Base-by-base conservation (phyloP, 176 grass and related monocot species). In the Aechmea fasciata region DNA sequence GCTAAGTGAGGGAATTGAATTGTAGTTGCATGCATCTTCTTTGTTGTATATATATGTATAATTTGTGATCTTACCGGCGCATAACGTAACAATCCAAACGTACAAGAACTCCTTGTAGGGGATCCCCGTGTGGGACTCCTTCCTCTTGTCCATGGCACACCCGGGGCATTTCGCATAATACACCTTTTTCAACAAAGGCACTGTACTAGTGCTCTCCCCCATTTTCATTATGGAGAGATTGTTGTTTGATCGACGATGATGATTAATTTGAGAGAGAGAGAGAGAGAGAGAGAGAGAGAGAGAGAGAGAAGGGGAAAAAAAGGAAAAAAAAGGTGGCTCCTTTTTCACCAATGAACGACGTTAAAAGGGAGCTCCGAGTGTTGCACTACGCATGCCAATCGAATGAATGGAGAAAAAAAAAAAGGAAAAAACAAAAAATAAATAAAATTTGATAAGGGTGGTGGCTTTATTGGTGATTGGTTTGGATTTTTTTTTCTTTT, bases 81-180 rank as follows among this genome's bases (percentile, higher is more conserved):
- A 82, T 67, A 91, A 81, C 9, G 81, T 79, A 69, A 79, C 77
- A 65, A 63, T 10, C 70, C 68, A 85, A 73, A 91, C 81, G 69
- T 77, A 87, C 26, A 91, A 81, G 55, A 91, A 66, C 74, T 91
- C 89, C 69, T 15, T 69, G 75, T 75, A 85, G 11, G 89, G 89
- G n/a, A 85, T 69, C 50, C 82, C 89, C 29, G 48, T 26, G 54
- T 51, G 4, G 12, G 10, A 50, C 82, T 66, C 85, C 67, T 85
- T 85, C 71, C 78, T 74, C 19, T 54, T 65, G 11, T 88, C 79
- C 54, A 50, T 69, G 2, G 61, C 65, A 78, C 89, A 92, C 13
- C 85, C 85, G n/a, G 89, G 85, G 75, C 89, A 92, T 18, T 85
- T 80, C 11, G 71, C 69, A 23, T 80, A 53, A 51, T 77, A 90